Base-by-base conservation (phyloP, 208 protist species). In the Leptomonas seymouri region DNA sequence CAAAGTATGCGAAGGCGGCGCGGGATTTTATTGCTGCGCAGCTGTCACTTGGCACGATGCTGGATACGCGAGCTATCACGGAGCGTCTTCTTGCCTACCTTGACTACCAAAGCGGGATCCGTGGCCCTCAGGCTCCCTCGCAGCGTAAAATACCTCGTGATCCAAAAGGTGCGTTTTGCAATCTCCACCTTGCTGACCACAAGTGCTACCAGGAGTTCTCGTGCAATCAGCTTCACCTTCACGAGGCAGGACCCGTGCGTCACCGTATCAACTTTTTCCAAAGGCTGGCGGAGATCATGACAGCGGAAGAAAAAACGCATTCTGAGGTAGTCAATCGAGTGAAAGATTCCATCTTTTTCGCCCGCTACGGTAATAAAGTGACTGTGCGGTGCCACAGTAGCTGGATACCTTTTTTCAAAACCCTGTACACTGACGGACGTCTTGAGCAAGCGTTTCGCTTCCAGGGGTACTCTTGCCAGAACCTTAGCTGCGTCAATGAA, bases 361-460 rank as follows among this genome's bases (percentile, higher is more conserved):
- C 90, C 1, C 78, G 87, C 16, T 95, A 93, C 74, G 90, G 90
- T 39, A 95, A 95, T 61, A 95, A 93, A 53, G 90, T 95, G 4
- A 95, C 90, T 3, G 90, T 95, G 23, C 80, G 86, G 5, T 95
- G 77, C 56, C 78, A 88, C 75, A 84, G 81, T 25, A 90, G 67
- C 62, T 91, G 84, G 82, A 89, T 93, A 82, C 90, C 90, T 1
- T 95, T 95, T 62, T 95, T 95, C 59, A 95, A 95, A 67, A 95
- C 90, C 7, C 27, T 93, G 9, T 95, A 92, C 73, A 95, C 90
- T 0, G 90, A 90, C 34, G 90, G 90, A 9, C 80, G 90, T 9
- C 81, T 95, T 11, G 85, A 87, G 41, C 90, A 95, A 50, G 90
- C 90, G 18, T 92, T 95, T 67, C 90, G 90, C 27, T 59, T 74